Percentiles rank a stretch among this genome's conserved stretches.
Conservation (phyloP, 345 rosid species). For the Sonneratia alba region DNA sequence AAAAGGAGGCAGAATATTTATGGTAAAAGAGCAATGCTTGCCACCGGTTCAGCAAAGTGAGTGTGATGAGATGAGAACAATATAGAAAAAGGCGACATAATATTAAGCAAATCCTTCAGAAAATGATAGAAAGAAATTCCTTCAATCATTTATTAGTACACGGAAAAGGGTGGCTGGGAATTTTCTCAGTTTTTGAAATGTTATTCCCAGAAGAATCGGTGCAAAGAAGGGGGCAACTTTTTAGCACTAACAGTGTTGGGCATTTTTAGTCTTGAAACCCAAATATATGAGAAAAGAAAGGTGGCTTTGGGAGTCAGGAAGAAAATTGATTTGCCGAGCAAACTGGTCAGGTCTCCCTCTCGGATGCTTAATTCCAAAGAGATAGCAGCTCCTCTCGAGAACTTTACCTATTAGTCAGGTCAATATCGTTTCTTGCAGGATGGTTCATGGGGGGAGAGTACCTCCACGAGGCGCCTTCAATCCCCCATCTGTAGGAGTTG, state of each 20-base stretch:
- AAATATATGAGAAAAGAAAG: not conserved
- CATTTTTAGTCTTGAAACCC: not conserved
- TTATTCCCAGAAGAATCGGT: not conserved
- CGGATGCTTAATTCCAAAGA: not conserved
- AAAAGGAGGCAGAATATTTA: conserved; percentile 18
- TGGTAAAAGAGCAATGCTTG: conserved; percentile 32
- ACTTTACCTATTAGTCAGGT: not conserved
- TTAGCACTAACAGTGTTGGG: not conserved
- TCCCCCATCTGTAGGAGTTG: no score
- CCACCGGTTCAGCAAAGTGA: conserved; percentile 34
- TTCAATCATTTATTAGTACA: conserved; percentile 33
- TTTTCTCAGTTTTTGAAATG: not conserved
- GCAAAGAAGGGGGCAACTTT: not conserved
- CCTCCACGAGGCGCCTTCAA: no score
- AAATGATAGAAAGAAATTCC: conserved; percentile 27
- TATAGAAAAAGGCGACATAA: conserved; percentile 26
- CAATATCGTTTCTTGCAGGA: not conserved
- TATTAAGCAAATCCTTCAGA: conserved; percentile 29
- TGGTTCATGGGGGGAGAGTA: no score
- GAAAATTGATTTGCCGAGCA: no score
- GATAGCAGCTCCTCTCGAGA: not conserved
- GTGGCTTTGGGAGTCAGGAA: no score
- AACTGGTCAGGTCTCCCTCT: no score
- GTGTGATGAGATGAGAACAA: conserved; percentile 23
- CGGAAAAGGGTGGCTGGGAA: conserved; percentile 7